Evolutionary conservation across 768 basidiomycete species (phyloP), one percentile per base, ranked within the genome.

Genomic region (Collybia sordida): DNA sequence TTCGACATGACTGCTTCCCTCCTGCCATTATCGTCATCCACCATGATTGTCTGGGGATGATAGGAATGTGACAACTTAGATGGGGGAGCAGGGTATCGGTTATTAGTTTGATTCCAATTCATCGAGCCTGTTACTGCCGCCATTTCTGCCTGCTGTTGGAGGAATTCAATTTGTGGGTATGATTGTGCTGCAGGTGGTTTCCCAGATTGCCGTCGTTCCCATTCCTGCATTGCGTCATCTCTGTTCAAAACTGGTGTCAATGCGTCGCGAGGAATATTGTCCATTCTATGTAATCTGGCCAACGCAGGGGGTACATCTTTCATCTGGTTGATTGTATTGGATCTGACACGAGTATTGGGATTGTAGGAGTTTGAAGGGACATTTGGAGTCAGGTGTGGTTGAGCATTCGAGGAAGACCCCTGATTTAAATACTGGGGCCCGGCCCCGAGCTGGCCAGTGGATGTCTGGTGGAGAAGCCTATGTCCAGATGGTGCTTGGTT

Each of bases 221-320:
- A 98, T 70, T 98, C 96, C 37, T 88, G 82, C 75, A 93, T 88
- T 38, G 91, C 88, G 55, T 99, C 96, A 57, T 98, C 96, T 45
- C 96, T 80, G 59, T 96, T 95, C 56, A 98, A 70, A 24, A 97
- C 94, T 2, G 96, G 96, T 12, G 93, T 97, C 66, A 97, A 66
- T 18, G 91, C 88, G 59, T 92, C 91, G 47, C 92, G 77, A 86
- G 60, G 85, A 83, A 66, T 88, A 89, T 68, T 88, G 85, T 89
- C 90, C 88, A 93, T 92, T 23, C 93, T 91, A 47, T 91, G 88
- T 54, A 95, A 69, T 27, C 92, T 80, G 19, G 93, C 93, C 21
- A 99, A 75, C 35, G 96, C 95, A 18, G 96, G 92, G 23, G 97
- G 97, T n/a, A 99, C 83, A 46, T 82, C 79, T 59, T 97, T 93